Evolutionary conservation across 2,329 filamentous ascomycete genomes (phyloP).

Genomic region (Fusarium sp.): DNA sequence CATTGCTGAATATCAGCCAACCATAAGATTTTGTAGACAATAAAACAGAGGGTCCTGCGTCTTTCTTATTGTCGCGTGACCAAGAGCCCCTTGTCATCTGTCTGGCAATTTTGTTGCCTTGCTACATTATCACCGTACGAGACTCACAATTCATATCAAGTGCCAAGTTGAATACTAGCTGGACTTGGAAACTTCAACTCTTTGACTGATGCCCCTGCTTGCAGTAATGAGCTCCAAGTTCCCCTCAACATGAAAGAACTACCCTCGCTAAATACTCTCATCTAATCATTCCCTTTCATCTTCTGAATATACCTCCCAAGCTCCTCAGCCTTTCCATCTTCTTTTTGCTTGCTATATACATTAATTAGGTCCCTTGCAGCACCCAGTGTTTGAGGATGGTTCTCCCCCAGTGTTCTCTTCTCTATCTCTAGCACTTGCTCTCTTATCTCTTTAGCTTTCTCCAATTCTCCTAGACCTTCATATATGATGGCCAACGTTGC

Average conservation of each 20-base stretch:
- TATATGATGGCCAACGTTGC: rapidly evolving
- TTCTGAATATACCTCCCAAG: background rate
- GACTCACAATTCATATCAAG: rapidly evolving
- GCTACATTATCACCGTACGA: rapidly evolving
- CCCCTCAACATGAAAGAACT: rapidly evolving
- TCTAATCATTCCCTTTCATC: rapidly evolving
- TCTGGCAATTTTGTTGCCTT: background rate
- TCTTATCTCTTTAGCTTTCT: background rate
- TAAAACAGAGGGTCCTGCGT: background rate
- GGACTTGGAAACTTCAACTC: rapidly evolving
- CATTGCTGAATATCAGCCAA: too few relatives aligned
- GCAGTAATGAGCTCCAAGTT: background rate
- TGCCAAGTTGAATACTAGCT: rapidly evolving
- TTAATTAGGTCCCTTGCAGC: rapidly evolving
- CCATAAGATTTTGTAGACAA: background rate
- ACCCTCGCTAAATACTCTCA: rapidly evolving
- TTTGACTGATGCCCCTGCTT: rapidly evolving
- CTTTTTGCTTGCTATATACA: rapidly evolving
- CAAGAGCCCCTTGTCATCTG: rapidly evolving
- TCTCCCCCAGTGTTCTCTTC: background rate
- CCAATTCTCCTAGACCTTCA: rapidly evolving
- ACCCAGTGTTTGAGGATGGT: rapidly evolving
- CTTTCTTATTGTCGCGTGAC: background rate
- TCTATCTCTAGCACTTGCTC: background rate
- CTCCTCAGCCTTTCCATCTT: background rate